These are phyloP conservation scores for Daldinia sp. DNA, from an alignment of 2,329 filamentous ascomycete species.

Conservation along the genomic window DNA sequence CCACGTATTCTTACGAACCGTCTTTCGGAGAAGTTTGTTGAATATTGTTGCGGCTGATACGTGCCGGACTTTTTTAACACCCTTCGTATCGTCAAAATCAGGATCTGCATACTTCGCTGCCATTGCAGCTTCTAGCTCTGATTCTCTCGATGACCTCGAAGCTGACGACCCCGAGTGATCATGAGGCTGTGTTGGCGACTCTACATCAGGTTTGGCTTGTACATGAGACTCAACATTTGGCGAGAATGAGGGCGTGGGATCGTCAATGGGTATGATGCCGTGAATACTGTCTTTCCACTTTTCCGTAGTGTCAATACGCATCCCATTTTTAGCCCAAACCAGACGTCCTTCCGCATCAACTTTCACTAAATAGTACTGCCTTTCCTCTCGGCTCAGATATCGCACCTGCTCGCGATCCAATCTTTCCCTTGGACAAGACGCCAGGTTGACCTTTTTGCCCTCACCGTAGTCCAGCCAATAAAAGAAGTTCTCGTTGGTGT, in stretches of 20 bases:
- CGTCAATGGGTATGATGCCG: slow-evolving; percentile 74
- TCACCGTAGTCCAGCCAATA: slow-evolving; percentile 91
- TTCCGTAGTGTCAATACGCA: slow-evolving; percentile 79
- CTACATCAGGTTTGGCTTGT: slow-evolving; percentile 43
- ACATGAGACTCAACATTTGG: slow-evolving; percentile 51
- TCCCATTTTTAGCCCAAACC: slow-evolving; percentile 88
- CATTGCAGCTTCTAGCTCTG: slow-evolving; percentile 68
- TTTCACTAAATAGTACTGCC: slow-evolving; percentile 82
- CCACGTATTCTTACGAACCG: slow-evolving; percentile 89
- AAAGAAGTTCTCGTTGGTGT: slow-evolving; percentile 90
- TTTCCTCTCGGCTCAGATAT: slow-evolving; percentile 85
- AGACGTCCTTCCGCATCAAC: slow-evolving; percentile 80
- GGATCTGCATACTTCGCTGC: slow-evolving; percentile 75
- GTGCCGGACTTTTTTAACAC: slow-evolving; percentile 67
- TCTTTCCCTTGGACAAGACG: slow-evolving; percentile 77
- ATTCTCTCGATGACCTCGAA: slow-evolving; percentile 56
- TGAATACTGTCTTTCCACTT: slow-evolving; percentile 83
- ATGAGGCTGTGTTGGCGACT: slow-evolving; percentile 45
- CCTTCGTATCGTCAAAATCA: slow-evolving; percentile 70
- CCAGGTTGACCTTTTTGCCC: slow-evolving; percentile 76
- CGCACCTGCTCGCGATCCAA: slow-evolving; percentile 84
- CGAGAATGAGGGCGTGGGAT: slow-evolving; percentile 68
- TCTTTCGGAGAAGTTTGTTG: slow-evolving; percentile 81
- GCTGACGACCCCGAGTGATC: slow-evolving; percentile 33
- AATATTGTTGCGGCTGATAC: slow-evolving; percentile 79